Conservation (phyloP, 192 early-diverging fungal genomes). For the Thamnidium elegans region DNA sequence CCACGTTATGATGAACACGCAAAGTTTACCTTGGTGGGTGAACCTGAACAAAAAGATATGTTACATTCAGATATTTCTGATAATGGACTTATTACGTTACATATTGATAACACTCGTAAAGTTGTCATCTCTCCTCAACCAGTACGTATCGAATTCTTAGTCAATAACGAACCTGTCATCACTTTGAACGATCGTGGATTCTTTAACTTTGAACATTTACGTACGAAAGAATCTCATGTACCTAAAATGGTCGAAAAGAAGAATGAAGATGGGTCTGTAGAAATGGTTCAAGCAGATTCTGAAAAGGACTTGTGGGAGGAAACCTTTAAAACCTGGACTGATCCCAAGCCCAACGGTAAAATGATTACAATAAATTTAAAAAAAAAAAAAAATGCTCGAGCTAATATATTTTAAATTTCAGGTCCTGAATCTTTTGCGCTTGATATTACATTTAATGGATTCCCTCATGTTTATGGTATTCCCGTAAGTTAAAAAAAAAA, state of each 20-base stretch:
- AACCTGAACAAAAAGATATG: constrained; percentile 20
- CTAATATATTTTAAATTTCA: constrained; percentile 22
- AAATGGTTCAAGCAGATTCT: constrained; percentile 39
- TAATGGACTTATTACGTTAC: constrained; percentile 34
- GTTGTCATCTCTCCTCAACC: constrained; percentile 55
- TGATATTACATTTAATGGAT: constrained; percentile 87
- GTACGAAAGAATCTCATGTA: constrained; percentile 50
- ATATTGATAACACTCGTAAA: constrained; percentile 42
- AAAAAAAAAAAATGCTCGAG: not conserved
- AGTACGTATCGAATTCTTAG: constrained; percentile 58
- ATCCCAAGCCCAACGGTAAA: constrained; percentile 90
- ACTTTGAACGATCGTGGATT: constrained; percentile 81
- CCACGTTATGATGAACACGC: constrained; percentile 70
- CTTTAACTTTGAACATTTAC: constrained; percentile 80
- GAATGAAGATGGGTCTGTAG: constrained; percentile 31
- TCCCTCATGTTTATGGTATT: constrained; percentile 89
- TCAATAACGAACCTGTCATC: constrained; percentile 55
- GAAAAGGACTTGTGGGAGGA: constrained; percentile 78
- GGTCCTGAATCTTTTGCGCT: constrained; percentile 92
- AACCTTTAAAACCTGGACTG: constrained; percentile 80
- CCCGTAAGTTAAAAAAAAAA: constrained; percentile 44
- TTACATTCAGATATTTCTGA: constrained; percentile 15
- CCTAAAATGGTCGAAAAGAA: constrained; percentile 44
- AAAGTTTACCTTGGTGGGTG: constrained; percentile 53
- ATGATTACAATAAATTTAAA: no score